phyloP scores from a whole-genome alignment of 768 basidiomycete genomes.

The Lactifluus echinatus region DNA sequence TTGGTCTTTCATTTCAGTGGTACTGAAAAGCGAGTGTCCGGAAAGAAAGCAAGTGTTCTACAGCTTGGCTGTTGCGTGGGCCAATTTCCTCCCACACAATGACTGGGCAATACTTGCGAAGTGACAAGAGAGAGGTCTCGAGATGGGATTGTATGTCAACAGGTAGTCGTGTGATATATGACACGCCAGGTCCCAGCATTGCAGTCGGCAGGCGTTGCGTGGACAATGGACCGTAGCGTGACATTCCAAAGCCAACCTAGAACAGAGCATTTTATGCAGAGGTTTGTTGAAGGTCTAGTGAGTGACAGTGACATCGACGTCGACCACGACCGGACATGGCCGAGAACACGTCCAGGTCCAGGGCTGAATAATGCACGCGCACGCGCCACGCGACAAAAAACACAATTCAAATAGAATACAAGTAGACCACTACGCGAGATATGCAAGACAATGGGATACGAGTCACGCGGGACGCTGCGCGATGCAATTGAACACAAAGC shows the following conservation, averaged over 20 bases:
- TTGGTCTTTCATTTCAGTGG: no score
- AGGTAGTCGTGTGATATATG: no score
- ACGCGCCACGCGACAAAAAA: conserved; percentile 2
- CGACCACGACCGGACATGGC: neutral
- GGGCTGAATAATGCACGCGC: neutral
- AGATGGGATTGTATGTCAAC: neutral
- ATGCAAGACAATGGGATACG: conserved; percentile 15
- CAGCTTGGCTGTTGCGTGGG: neutral
- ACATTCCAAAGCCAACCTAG: no score
- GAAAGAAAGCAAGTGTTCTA: neutral
- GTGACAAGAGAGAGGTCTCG: neutral
- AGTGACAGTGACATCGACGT: no score
- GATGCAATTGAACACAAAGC: neutral
- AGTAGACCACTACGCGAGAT: conserved; percentile 12
- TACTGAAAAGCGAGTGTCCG: neutral
- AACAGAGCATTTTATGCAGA: no score
- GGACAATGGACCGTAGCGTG: no score
- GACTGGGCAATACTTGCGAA: neutral
- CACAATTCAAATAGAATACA: conserved; percentile 18
- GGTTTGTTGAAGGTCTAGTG: no score
- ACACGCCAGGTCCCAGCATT: no score
- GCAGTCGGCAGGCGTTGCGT: neutral
- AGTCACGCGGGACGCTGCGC: neutral
- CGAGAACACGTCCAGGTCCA: no score
- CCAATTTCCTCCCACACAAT: neutral